Evolutionary conservation across 768 basidiomycete species (phyloP).

Genomic region (Mrakia hoshinonis): DNA sequence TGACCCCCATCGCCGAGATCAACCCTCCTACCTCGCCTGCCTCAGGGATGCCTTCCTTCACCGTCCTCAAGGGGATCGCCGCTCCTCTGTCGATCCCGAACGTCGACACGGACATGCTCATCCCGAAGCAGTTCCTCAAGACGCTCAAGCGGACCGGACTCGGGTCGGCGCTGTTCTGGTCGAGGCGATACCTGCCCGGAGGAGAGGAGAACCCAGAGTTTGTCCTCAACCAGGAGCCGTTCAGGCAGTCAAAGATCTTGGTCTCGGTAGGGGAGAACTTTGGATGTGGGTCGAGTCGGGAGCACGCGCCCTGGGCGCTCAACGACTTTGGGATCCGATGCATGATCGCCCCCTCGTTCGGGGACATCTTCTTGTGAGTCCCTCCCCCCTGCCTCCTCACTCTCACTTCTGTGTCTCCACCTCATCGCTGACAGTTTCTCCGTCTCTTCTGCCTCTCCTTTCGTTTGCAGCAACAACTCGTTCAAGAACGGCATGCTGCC

Average conservation of each 20-base stretch:
- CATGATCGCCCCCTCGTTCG: slow-evolving; percentile 79
- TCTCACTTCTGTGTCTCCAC: neutral
- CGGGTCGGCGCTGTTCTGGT: slow-evolving; percentile 70
- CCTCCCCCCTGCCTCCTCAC: neutral
- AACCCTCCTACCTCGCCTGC: slow-evolving; percentile 7
- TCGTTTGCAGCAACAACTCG: slow-evolving; percentile 46
- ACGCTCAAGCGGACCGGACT: slow-evolving; percentile 83
- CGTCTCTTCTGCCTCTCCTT: neutral
- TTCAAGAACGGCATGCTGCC: slow-evolving; percentile 94
- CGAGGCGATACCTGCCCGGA: slow-evolving; percentile 66
- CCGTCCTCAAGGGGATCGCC: slow-evolving; percentile 60
- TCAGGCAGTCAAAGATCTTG: slow-evolving; percentile 64
- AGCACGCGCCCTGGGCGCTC: slow-evolving; percentile 69
- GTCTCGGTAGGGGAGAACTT: slow-evolving; percentile 82
- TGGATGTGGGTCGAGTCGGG: slow-evolving; percentile 80
- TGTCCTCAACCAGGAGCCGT: slow-evolving; percentile 70
- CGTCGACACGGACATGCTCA: slow-evolving; percentile 89
- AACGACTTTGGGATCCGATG: slow-evolving; percentile 85
- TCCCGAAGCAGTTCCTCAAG: slow-evolving; percentile 88
- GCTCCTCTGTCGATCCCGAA: slow-evolving; percentile 58
- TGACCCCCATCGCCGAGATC: slow-evolving; percentile 16
- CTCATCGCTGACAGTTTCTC: neutral
- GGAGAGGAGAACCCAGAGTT: slow-evolving; percentile 70
- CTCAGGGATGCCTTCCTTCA: slow-evolving; percentile 51
- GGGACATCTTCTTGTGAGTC: slow-evolving; percentile 65